Evolutionary conservation across 768 basidiomycete species (phyloP).

Genomic region (Suillus americanus): DNA sequence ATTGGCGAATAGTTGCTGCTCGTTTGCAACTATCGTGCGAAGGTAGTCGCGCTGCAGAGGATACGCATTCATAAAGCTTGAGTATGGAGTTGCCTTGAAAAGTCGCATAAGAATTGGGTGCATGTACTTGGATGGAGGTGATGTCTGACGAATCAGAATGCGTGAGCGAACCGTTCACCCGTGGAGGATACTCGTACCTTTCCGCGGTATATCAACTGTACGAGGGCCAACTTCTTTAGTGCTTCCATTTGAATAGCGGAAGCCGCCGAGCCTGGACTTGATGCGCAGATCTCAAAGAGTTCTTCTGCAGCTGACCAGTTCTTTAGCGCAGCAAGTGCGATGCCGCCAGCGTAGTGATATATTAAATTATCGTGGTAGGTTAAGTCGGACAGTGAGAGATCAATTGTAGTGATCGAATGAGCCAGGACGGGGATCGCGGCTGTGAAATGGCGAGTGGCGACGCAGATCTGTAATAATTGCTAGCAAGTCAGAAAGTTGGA

Average conservation of each 20-base stretch:
- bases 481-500: not conserved
- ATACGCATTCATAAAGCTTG: conserved; percentile 61
- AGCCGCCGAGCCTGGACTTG: conserved; percentile 54
- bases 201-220: conserved; percentile 78
- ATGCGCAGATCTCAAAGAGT: conserved; percentile 77
- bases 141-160: conserved; percentile 34
- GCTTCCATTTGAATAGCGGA: conserved; percentile 83
- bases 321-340: conserved; percentile 62
- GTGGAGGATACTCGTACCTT: conserved; percentile 43
- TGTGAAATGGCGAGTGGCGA: conserved; percentile 50
- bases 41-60: conserved; percentile 53
- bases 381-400: conserved; percentile 60
- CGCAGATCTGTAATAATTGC: conserved; percentile 50
- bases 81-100: conserved; percentile 70
- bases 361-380: conserved; percentile 75
- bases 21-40: conserved; percentile 51
- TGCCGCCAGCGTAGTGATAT: conserved; percentile 84
- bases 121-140: conserved; percentile 72
- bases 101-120: conserved; percentile 54
- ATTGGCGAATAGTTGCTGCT: conserved; percentile 57
- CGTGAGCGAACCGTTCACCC: not conserved
- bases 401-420: conserved; percentile 66
- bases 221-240: conserved; percentile 76
- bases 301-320: conserved; percentile 71
- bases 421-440: conserved; percentile 61